A percentile compares a stretch with the other conserved stretches of the same genome.
phyloP scores from a whole-genome alignment of 164 flowering plant species.

The Amborella trichopoda region DNA sequence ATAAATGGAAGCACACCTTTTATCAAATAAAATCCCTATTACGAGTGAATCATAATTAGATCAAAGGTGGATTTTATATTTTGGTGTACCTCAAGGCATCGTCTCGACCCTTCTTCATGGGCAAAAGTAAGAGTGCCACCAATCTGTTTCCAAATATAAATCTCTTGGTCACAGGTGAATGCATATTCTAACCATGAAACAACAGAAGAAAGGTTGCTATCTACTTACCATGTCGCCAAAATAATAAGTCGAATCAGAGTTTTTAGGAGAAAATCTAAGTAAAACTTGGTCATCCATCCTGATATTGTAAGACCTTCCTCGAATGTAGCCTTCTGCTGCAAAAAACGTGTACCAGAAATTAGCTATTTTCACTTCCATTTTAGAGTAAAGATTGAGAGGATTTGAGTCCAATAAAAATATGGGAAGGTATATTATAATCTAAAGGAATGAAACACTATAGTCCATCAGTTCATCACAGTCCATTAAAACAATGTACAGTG shows the following conservation, averaged over 20 bases:
- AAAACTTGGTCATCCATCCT: slow-evolving; percentile 91
- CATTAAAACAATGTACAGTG: too few species aligned
- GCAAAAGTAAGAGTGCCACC: slow-evolving; percentile 98
- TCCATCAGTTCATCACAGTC: too few species aligned
- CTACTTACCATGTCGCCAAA: slow-evolving; percentile 78
- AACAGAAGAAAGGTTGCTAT: neutral
- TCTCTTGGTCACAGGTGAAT: too few species aligned
- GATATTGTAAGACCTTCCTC: slow-evolving; percentile 95
- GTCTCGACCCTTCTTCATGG: slow-evolving; percentile 78
- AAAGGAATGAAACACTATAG: too few species aligned
- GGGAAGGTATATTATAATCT: neutral
- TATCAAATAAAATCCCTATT: neutral
- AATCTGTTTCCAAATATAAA: slow-evolving; percentile 57
- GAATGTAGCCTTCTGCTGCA: slow-evolving; percentile 95
- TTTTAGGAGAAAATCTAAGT: slow-evolving; percentile 90
- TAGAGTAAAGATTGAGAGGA: too few species aligned
- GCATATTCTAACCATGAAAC: neutral
- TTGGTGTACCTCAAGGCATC: slow-evolving; percentile 91
- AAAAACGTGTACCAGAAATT: slow-evolving; percentile 33
- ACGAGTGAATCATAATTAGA: neutral
- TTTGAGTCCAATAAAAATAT: too few species aligned
- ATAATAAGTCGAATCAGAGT: slow-evolving; percentile 82
- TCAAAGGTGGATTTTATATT: neutral
- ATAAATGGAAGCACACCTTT: slow-evolving; percentile 1
- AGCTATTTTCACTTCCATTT: too few species aligned